Conservation (phyloP, 306 rosid species). For the Sicyos edulis region DNA sequence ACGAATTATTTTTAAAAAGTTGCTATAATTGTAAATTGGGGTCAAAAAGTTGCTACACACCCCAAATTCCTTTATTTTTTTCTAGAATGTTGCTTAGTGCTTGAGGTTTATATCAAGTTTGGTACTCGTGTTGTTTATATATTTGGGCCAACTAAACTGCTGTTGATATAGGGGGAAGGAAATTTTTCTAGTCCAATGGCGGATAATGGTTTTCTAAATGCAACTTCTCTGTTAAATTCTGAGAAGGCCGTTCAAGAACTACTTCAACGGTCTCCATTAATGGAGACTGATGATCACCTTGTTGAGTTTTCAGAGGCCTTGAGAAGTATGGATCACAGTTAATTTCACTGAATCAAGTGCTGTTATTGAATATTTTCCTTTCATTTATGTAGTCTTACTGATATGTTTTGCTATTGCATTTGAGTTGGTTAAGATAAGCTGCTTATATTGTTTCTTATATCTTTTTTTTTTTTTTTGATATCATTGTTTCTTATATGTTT, state of each 20-base stretch:
- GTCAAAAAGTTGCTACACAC: too few species aligned
- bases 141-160: constrained; percentile 25
- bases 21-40: too few species aligned
- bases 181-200: constrained; percentile 40
- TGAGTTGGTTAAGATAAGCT: constrained; percentile 2
- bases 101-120: background rate
- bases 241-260: constrained; percentile 80
- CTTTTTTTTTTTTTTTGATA: too few species aligned
- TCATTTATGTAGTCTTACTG: background rate
- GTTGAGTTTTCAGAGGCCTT: constrained; percentile 93
- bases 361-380: background rate
- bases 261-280: constrained; percentile 52
- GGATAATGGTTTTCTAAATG: constrained; percentile 57
- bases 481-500: too few species aligned
- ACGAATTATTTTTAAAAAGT: too few species aligned
- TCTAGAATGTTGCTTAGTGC: background rate
- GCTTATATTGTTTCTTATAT: constrained; percentile 29
- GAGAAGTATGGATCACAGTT: constrained; percentile 61
- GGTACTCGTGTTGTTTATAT: background rate
- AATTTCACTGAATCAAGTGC: constrained; percentile 10
- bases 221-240: constrained; percentile 53
- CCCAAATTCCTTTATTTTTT: too few species aligned
- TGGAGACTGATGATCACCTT: constrained; percentile 80
- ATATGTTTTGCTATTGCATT: background rate
- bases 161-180: constrained; percentile 51